Percentiles rank a stretch among this genome's conserved stretches.
phyloP scores from a whole-genome alignment of 202 grass and related monocot genomes.

The Carex arenaria region DNA sequence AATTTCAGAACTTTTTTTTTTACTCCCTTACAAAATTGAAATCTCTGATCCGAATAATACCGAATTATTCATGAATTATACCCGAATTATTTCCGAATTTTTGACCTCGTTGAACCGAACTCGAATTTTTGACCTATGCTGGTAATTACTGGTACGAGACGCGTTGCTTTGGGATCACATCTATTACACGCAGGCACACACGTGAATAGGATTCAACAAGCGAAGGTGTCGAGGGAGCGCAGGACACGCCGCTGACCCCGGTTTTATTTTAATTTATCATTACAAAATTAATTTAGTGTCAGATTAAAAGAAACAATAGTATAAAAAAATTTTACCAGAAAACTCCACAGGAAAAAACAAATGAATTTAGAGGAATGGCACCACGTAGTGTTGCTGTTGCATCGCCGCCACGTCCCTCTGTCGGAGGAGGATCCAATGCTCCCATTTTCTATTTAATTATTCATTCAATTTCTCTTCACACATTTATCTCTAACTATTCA shows the following conservation, averaged over 20 bases:
- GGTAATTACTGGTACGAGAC: background rate
- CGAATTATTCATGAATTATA: too few relatives aligned
- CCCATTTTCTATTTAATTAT: background rate
- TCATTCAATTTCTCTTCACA: background rate
- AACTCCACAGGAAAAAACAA: background rate
- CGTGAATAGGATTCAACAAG: background rate
- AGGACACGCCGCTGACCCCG: constrained; percentile 11
- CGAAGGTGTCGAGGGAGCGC: background rate
- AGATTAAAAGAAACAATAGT: constrained; percentile 1
- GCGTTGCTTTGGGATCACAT: background rate
- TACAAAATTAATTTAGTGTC: constrained; percentile 8
- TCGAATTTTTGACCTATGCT: too few relatives aligned
- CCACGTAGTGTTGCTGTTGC: background rate
- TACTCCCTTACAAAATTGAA: too few relatives aligned
- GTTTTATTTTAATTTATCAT: background rate
- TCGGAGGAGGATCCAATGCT: constrained; percentile 20
- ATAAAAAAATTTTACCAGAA: background rate
- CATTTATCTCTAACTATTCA: background rate
- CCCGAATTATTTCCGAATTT: too few relatives aligned
- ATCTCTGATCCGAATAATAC: too few relatives aligned
- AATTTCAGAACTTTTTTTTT: too few relatives aligned
- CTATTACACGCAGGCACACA: background rate
- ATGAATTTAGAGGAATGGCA: background rate
- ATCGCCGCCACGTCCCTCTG: constrained; percentile 13
- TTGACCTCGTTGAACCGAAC: too few relatives aligned